Base-by-base conservation (phyloP, 441 rosid genomes). In the Daphne laureola region DNA sequence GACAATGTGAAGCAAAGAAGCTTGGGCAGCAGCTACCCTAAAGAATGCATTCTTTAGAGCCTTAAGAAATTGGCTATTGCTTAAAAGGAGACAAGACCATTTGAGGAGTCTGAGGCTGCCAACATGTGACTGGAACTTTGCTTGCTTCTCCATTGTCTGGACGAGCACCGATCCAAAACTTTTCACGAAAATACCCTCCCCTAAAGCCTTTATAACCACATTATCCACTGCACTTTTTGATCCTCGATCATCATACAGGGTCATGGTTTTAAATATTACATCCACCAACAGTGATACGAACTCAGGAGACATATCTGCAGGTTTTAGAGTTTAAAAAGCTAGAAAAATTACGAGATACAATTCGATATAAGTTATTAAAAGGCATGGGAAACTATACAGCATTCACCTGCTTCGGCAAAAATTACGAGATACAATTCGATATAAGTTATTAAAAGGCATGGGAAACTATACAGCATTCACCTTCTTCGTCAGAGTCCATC, bases 21-120 rank as follows among this genome's bases (percentile, higher is more conserved):
- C 84, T 75, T 94, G 99, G 8, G 78, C 76, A 25, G 84, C 76
- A 23, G 94, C 95, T 41, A 87, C 82, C 72, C 88, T 82, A 70
- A 73, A 77, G 48, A 86, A 72, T 26, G 84, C 98, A 78, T 78
- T 87, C 80, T 77, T 87, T 4, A 98, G 81, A 73, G 75, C 70
- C 12, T 90, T 63, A 15, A 83, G 73, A 69, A 94, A 94, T 53
- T 82, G 84, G 67, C 96, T 87, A 60, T 72, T 78, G 44, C 64
- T 71, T 63, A 94, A 71, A 27, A 94, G 80, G 62, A 94, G 77
- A 57, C 94, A 84, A 4, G 98, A 86, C 99, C 98, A 94, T 41
- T 77, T 68, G 61, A 94, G 84, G 47, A 94, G 84, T 73, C 84
- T 78, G 61, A 73, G 73, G 76, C 94, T 81, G 52, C 90, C 87